Conservation (phyloP, 257 asterid species). For the Penstemon eatonii region DNA sequence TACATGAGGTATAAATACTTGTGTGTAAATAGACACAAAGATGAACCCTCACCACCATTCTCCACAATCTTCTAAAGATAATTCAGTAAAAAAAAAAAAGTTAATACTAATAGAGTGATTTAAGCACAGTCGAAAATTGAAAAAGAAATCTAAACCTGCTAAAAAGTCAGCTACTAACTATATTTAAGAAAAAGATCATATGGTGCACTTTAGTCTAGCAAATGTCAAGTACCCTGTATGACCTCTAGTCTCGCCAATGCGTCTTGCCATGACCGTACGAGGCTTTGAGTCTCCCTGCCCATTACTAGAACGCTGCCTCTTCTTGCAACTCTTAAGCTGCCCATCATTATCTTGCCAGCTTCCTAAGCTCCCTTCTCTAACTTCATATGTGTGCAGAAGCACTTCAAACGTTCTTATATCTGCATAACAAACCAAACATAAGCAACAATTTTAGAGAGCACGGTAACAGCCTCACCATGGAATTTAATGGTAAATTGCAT, state of each 20-base stretch:
- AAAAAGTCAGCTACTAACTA: slow-evolving; percentile 4
- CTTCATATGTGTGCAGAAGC: slow-evolving; percentile 79
- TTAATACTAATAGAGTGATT: not conserved
- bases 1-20: too few relatives aligned
- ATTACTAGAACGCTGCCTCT: slow-evolving; percentile 59
- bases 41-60: too few relatives aligned
- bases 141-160: not conserved
- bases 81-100: too few relatives aligned
- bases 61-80: too few relatives aligned
- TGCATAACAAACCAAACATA: slow-evolving; percentile 32
- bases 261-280: slow-evolving; percentile 53
- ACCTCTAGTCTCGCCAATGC: slow-evolving; percentile 79
- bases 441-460: not conserved
- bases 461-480: not conserved
- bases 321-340: slow-evolving; percentile 55
- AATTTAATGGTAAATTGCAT: too few relatives aligned
- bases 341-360: slow-evolving; percentile 55
- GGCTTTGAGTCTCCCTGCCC: slow-evolving; percentile 47
- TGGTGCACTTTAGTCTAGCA: slow-evolving; percentile 67
- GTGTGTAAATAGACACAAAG: too few relatives aligned
- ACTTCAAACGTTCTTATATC: slow-evolving; percentile 89
- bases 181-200: slow-evolving; percentile 22
- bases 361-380: slow-evolving; percentile 61
- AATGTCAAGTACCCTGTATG: slow-evolving; percentile 95
- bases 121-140: not conserved